Evolutionary conservation across 2,329 filamentous ascomycete genomes (phyloP), one percentile per base, ranked within the genome.

Genomic region (Cylindrodendrum hubeiense): DNA sequence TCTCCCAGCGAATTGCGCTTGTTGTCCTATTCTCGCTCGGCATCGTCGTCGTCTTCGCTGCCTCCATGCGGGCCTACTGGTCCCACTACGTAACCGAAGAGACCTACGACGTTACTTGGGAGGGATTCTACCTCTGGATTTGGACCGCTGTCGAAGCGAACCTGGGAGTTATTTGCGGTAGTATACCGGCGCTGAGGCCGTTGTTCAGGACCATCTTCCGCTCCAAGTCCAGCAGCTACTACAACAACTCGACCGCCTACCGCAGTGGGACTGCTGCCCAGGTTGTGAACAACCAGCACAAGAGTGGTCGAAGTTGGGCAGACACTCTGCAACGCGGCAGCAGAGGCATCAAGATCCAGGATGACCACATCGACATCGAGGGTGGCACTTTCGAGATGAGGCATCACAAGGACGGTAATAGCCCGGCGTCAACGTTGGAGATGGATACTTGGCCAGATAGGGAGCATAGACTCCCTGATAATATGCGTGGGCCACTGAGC

Each of bases 121-220:
- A 80, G 8, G 79, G 80, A 1, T 79, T 79, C 49, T 68, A 79
- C 15, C 71, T 82, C 19, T 82, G 80, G 80, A 78, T 81, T 30
- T 82, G 80, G 80, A 81, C 80, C 1, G 78, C 80, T 3, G 76
- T 82, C 22, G 80, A 82, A 63, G 79, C 78, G 2, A 81, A 82
- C 51, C 65, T 82, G 21, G 80, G 79, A n/a, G 76, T 82, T 26
- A 79, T 81, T 28, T 82, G 80, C 51, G 80, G 80, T 17, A 82
- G 78, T 44, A 74, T 80, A 1, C 80, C 80, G 1, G 77, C 77
- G 21, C 72, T 82, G 41, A 69, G 75, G 1, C 73, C 72, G 0
- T 65, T 77, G 3, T 74, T 76, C 39, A 69, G 66, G 39, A 60
- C 44, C 52, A 72, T 74, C 9, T 74, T 74, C 52, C 63, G 70